Evolutionary conservation across 768 basidiomycete genomes (phyloP), one percentile per base, ranked within the genome.

Genomic region (Imleria badia): DNA sequence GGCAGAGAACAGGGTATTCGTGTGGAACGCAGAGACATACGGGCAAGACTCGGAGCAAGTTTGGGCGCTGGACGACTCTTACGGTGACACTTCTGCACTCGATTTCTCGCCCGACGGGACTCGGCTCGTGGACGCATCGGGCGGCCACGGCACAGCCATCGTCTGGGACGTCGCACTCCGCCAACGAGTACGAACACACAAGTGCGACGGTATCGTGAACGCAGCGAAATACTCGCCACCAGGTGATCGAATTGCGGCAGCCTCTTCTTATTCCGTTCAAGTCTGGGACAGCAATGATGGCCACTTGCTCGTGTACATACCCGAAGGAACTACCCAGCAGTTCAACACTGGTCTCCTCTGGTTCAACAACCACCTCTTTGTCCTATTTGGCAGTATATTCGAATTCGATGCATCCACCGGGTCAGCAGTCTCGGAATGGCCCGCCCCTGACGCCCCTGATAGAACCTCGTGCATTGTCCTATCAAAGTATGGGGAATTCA

Each of bases 291-390:
- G 56, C 31, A 1, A 10, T 22, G 10, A 42, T 19, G 47, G 49
- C 15, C 2, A 2, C 1, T 15, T 34, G n/a, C 41, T 59, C 13
- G 13, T 33, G 6, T 14, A 38, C 4, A 33, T 43, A 7, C 1
- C 19, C 7, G 34, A 19, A 3, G 1, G 5, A 11, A 42, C 42
- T 2, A 8, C 20, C 7, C 14, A 29, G 9, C 1, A 0, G 4
- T 13, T 13, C 30, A 39, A 31, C 45, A 52, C 1, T 6, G 29
- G 43, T 45, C 51, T 57, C 19, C 5, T 52, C 20, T 59, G 58
- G 51, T 35, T 3, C 46, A 0, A 41, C 29, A 5, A n/a, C 15
- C 15, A 17, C 20, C 39, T 41, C 10, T 1, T 42, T 23, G 20
- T 41, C 15, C 2, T 41, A 11, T 41, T 30, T 5, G 15, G 8